Conservation (phyloP, 805 yeast species). For the Maudiozyma pseudohumilis region DNA sequence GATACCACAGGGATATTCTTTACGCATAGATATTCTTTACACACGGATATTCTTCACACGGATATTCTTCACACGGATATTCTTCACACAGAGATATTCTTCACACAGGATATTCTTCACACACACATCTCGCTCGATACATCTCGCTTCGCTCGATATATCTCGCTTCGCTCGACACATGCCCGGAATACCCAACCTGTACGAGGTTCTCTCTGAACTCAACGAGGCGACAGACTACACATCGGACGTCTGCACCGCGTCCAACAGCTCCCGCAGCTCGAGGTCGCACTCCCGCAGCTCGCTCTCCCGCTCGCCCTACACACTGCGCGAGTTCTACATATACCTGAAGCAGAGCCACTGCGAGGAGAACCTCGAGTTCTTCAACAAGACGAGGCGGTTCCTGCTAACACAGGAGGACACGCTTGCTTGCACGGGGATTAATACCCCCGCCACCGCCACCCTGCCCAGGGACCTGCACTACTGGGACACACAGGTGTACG, state of each 20-base stretch:
- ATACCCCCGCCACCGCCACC: too few relatives aligned
- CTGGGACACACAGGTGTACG: constrained; percentile 21
- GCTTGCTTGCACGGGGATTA: background rate
- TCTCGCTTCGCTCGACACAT: too few relatives aligned
- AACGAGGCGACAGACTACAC: constrained; percentile 1
- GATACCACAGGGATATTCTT: too few relatives aligned
- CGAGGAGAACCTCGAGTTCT: constrained; percentile 26
- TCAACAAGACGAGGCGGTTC: constrained; percentile 10
- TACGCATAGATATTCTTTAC: too few relatives aligned
- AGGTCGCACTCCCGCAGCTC: background rate
- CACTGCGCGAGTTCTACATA: constrained; percentile 15
- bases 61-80: too few relatives aligned
- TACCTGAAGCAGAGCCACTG: constrained; percentile 22
- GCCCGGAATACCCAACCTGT: constrained; percentile 6
- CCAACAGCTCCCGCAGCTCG: too few relatives aligned
- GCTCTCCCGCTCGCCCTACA: constrained; percentile 6
- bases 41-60: too few relatives aligned
- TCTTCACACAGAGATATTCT: too few relatives aligned
- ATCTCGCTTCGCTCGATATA: too few relatives aligned
- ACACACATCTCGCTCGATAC: too few relatives aligned
- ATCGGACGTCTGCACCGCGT: too few relatives aligned
- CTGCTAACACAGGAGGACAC: constrained; percentile 5
- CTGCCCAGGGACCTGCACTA: constrained; percentile 4
- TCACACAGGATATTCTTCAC: too few relatives aligned
- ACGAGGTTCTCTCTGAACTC: constrained; percentile 6